These are phyloP conservation scores for Schizothecium vesticola DNA, from an alignment of 495 filamentous ascomycete species.

Conservation along the genomic window DNA sequence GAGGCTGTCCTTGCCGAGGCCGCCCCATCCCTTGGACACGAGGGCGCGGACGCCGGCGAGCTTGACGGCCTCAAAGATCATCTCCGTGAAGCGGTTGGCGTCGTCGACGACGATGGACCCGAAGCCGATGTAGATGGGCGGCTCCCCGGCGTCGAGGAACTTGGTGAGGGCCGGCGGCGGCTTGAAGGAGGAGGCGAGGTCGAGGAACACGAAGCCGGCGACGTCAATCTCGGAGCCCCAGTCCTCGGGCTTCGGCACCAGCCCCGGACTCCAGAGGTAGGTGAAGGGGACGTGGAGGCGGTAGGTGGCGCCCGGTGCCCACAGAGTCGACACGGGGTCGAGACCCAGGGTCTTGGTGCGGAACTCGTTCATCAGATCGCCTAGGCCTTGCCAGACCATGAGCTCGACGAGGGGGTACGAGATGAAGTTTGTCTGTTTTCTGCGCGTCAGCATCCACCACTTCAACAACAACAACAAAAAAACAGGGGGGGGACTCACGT, in stretches of 20 bases:
- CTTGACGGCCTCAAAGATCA: conserved; percentile 58
- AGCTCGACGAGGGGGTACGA: conserved; percentile 72
- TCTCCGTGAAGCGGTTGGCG: conserved; percentile 53
- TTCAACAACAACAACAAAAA: no score
- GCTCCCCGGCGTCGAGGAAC: conserved; percentile 58
- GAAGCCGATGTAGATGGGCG: conserved; percentile 62
- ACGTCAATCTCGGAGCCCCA: conserved; percentile 69
- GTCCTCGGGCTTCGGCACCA: conserved; percentile 75
- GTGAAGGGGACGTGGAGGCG: conserved; percentile 67
- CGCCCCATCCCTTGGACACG: conserved; percentile 64
- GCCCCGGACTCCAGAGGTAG: conserved; percentile 74
- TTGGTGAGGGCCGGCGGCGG: conserved; percentile 56
- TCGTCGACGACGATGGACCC: conserved; percentile 67
- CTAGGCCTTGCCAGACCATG: conserved; percentile 77
- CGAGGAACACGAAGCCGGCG: conserved; percentile 69
- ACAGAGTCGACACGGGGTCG: conserved; percentile 60
- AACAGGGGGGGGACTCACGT: conserved; percentile 10
- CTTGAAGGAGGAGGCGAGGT: conserved; percentile 56
- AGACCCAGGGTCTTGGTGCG: conserved; percentile 59
- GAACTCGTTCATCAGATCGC: conserved; percentile 70
- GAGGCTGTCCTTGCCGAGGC: conserved; percentile 48
- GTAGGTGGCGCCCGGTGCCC: conserved; percentile 59
- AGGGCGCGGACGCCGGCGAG: conserved; percentile 55
- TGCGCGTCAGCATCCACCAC: not conserved
- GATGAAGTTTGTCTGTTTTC: conserved; percentile 55